These are phyloP conservation scores for Colletotrichum plurivorum DNA, from an alignment of 2,329 filamentous ascomycete genomes.

Conservation along the genomic window DNA sequence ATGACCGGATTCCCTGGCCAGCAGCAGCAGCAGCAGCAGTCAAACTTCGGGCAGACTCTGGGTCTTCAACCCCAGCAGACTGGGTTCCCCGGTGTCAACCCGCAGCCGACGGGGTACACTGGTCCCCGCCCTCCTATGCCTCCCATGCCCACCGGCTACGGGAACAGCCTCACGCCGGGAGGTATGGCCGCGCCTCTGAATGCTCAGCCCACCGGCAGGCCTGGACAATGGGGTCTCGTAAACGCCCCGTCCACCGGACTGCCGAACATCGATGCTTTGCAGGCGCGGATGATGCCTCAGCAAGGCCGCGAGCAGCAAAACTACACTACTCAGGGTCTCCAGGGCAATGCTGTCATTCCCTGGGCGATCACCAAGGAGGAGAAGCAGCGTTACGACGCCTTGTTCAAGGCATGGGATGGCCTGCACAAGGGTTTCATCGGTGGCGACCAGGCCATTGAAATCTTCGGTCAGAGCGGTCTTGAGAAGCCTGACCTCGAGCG, in stretches of 20 bases:
- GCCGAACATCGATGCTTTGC: conserved; percentile 93
- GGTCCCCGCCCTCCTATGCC: conserved; percentile 86
- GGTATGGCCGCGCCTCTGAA: conserved; percentile 77
- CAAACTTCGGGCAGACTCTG: conserved; percentile 70
- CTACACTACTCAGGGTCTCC: conserved; percentile 88
- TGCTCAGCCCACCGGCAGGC: conserved; percentile 92
- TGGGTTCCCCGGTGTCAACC: conserved; percentile 74
- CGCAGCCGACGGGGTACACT: conserved; percentile 82
- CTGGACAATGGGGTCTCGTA: conserved; percentile 98
- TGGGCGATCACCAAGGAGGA: conserved; percentile 99
- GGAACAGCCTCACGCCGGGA: conserved; percentile 66
- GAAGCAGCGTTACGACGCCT: conserved; percentile 94
- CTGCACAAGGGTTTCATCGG: conserved; percentile 93
- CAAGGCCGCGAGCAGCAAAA: conserved; percentile 86
- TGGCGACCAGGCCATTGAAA: conserved; percentile 94
- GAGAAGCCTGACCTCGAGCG: conserved; percentile 91
- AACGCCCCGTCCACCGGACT: conserved; percentile 91
- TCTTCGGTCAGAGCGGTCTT: conserved; percentile 95
- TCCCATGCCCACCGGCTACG: conserved; percentile 79
- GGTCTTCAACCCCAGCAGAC: conserved; percentile 78
- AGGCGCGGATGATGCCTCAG: conserved; percentile 97
- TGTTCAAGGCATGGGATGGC: conserved; percentile 98
- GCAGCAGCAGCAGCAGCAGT: conserved; percentile 46
- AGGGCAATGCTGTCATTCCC: conserved; percentile 94
- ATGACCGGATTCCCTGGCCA: conserved; percentile 78